A percentile compares a stretch with the other conserved stretches of the same genome.
Evolutionary conservation across 1,284 basidiomycete genomes (phyloP).

Genomic region (Paramarasmius palmivorus): DNA sequence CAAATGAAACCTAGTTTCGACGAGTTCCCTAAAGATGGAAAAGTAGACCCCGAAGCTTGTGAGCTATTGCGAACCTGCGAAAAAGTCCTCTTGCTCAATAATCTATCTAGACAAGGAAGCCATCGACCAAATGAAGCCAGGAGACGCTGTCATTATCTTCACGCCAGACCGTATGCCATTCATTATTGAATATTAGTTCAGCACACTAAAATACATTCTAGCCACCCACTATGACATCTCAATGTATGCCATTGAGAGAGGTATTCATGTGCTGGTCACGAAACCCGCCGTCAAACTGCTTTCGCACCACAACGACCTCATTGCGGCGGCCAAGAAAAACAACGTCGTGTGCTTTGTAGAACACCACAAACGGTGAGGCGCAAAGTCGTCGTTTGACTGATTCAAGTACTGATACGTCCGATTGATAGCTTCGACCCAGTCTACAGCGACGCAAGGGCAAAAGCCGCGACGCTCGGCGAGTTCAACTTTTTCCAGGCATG

Average conservation of each 20-base stretch:
- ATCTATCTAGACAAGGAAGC: constrained; percentile 73
- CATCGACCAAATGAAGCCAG: constrained; percentile 77
- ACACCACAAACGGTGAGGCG: constrained; percentile 72
- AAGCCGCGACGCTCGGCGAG: constrained; percentile 79
- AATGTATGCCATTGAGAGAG: constrained; percentile 80
- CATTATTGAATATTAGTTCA: neutral
- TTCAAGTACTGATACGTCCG: constrained; percentile 4
- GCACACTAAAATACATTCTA: constrained; percentile 25
- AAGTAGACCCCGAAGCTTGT: constrained; percentile 83
- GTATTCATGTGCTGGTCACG: constrained; percentile 87
- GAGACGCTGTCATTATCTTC: constrained; percentile 87
- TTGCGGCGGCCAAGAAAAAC: constrained; percentile 73
- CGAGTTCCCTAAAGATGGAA: constrained; percentile 73
- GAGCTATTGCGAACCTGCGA: constrained; percentile 28
- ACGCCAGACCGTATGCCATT: constrained; percentile 75
- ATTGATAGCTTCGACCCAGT: constrained; percentile 80
- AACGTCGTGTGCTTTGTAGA: constrained; percentile 90
- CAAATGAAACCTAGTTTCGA: constrained; percentile 59
- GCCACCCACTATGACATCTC: constrained; percentile 88
- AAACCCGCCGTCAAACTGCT: constrained; percentile 91
- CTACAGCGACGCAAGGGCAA: constrained; percentile 85
- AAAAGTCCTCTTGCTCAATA: neutral
- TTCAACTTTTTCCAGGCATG: constrained; percentile 90
- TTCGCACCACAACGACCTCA: constrained; percentile 78
- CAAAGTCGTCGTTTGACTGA: neutral